Evolutionary conservation across 1,139 yeast species (phyloP).

Genomic region (Pichia sorboxylosa): DNA sequence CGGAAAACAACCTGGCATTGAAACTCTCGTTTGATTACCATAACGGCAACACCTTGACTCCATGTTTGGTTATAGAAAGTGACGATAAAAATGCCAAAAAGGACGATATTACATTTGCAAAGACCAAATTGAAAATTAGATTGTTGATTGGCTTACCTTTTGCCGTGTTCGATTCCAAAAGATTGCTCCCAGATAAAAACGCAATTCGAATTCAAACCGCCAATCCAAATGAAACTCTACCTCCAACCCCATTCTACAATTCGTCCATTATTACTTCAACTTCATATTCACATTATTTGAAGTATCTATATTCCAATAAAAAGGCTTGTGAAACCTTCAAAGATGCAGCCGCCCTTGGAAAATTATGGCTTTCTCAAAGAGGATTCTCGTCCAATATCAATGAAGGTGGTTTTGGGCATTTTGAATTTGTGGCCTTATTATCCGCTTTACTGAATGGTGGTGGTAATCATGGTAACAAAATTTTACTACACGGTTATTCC

Average conservation of each 20-base stretch:
- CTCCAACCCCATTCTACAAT: constrained; percentile 81
- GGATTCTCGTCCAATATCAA: constrained; percentile 56
- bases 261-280: constrained; percentile 64
- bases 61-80: constrained; percentile 46
- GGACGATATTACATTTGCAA: constrained; percentile 44
- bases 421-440: constrained; percentile 76
- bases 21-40: constrained; percentile 48
- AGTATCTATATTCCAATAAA: constrained; percentile 63
- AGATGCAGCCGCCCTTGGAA: constrained; percentile 80
- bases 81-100: constrained; percentile 16
- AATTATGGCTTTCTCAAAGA: constrained; percentile 82
- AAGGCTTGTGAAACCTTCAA: constrained; percentile 73
- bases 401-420: constrained; percentile 76
- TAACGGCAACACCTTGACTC: constrained; percentile 58
- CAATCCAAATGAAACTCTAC: constrained; percentile 33
- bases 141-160: constrained; percentile 64
- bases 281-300: constrained; percentile 56
- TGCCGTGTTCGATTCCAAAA: constrained; percentile 60
- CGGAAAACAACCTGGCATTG: constrained; percentile 46
- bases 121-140: constrained; percentile 62
- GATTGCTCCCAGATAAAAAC: constrained; percentile 66
- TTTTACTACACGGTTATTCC: constrained; percentile 76
- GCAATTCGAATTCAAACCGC: constrained; percentile 50
- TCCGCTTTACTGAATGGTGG: constrained; percentile 81
- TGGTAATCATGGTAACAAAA: constrained; percentile 61